A percentile compares a stretch with the other conserved stretches of the same genome.
These are phyloP conservation scores for Hypoxylon sp. DNA, from an alignment of 2,329 filamentous ascomycete species.

Conservation along the genomic window DNA sequence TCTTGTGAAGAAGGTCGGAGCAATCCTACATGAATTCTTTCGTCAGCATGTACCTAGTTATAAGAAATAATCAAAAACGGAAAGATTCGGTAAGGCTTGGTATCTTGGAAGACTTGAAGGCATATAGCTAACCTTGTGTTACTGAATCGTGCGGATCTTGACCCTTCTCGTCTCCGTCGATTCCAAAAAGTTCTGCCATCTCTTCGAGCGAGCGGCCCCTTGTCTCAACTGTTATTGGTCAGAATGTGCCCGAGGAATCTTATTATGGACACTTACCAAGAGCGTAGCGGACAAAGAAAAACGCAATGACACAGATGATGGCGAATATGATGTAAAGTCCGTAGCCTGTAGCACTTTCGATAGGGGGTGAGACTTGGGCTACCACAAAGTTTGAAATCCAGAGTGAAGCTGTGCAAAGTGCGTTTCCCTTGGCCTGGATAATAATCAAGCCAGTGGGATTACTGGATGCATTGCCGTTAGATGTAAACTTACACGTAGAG, in stretches of 20 bases:
- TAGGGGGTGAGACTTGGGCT: conserved; percentile 40
- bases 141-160: conserved; percentile 17
- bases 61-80: neutral
- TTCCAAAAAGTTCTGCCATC: conserved; percentile 43
- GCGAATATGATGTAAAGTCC: conserved; percentile 43
- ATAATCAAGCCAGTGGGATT: neutral
- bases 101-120: neutral
- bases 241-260: conserved; percentile 1
- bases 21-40: conserved; percentile 5
- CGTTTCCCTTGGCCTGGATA: conserved; percentile 44
- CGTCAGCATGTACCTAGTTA: conserved; percentile 5
- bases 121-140: conserved; percentile 30
- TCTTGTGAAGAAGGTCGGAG: conserved; percentile 21
- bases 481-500: conserved; percentile 41
- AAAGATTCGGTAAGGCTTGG: neutral
- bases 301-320: conserved; percentile 41
- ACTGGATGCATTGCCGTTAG: too few species aligned
- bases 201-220: conserved; percentile 39
- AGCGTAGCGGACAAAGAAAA: conserved; percentile 42
- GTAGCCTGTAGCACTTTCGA: conserved; percentile 41
- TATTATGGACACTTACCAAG: conserved; percentile 30
- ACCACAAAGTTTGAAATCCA: conserved; percentile 45
- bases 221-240: conserved; percentile 33
- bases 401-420: conserved; percentile 43
- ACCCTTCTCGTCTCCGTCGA: conserved; percentile 32